Conservation (phyloP, 371 early-diverging fungal genomes). For the Rhizopus arrhizus region DNA sequence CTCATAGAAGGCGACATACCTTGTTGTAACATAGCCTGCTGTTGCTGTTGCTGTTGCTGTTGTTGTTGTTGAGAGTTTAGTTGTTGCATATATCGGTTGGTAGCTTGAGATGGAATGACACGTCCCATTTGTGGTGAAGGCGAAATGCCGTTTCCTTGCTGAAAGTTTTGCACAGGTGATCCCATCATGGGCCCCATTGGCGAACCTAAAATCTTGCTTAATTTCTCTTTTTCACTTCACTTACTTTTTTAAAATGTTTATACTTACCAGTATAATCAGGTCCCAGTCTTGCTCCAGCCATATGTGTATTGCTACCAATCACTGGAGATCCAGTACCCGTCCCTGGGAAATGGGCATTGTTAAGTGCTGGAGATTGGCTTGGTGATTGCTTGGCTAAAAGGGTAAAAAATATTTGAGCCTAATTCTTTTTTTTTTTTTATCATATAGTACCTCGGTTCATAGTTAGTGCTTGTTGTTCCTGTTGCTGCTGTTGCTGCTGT, state of each 20-base stretch:
- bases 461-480: conserved; percentile 32
- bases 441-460: conserved; percentile 36
- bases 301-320: conserved; percentile 37
- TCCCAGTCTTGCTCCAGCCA: conserved; percentile 30
- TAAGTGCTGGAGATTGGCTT: conserved; percentile 47
- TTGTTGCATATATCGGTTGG: conserved; percentile 39
- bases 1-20: conserved; percentile 27
- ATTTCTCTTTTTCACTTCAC: not conserved
- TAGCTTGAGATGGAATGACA: conserved; percentile 45
- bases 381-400: conserved; percentile 49
- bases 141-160: conserved; percentile 28
- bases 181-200: conserved; percentile 35
- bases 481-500: conserved; percentile 30
- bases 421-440: not conserved
- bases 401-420: not conserved
- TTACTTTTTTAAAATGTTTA: not conserved
- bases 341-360: conserved; percentile 34
- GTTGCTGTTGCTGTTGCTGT: conserved; percentile 24
- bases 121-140: conserved; percentile 40
- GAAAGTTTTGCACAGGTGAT: conserved; percentile 36
- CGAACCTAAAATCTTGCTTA: conserved; percentile 22
- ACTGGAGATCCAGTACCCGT: conserved; percentile 35
- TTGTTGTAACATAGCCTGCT: conserved; percentile 14
- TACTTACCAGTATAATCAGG: conserved; percentile 40
- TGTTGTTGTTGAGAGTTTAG: conserved; percentile 24